Evolutionary conservation across 805 yeast species (phyloP).

Genomic region (Lipomyces japonicus): DNA sequence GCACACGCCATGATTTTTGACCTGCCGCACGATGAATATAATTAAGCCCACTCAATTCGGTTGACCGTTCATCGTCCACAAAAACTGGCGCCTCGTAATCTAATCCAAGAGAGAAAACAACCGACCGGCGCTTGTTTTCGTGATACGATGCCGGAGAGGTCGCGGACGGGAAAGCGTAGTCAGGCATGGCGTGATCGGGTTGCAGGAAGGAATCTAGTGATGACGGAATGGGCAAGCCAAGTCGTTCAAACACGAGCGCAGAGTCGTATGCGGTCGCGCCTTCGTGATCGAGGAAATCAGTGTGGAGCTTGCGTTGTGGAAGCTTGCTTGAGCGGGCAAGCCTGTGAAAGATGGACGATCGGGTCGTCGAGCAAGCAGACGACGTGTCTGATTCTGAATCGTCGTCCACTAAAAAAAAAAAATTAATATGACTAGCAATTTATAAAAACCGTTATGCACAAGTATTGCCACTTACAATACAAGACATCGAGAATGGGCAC

Average conservation of each 20-base stretch:
- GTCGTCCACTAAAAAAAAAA: not conserved
- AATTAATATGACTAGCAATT: not conserved
- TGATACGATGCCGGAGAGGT: too few species aligned
- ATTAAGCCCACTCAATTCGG: not conserved
- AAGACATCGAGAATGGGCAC: conserved; percentile 20
- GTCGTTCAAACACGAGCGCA: conserved; percentile 6
- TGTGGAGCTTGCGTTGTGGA: conserved; percentile 4
- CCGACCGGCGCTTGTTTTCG: conserved; percentile 5
- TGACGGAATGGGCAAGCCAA: conserved; percentile 14
- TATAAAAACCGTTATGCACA: not conserved
- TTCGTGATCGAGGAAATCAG: conserved; percentile 18
- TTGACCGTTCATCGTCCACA: conserved; percentile 10
- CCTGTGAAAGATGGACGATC: conserved; percentile 4
- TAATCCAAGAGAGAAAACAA: not conserved
- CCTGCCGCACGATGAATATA: not conserved
- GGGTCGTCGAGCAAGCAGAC: conserved; percentile 1
- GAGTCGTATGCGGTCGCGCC: conserved; percentile 22
- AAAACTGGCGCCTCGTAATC: conserved; percentile 3
- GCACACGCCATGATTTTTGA: not conserved
- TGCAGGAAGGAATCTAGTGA: too few species aligned
- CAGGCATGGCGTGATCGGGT: too few species aligned
- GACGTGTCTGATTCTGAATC: not conserved
- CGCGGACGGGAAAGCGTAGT: too few species aligned
- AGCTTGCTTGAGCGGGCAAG: conserved; percentile 4
- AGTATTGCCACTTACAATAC: conserved; percentile 21